Base-by-base conservation (phyloP, 108 stramenopile species). In the Fistulifera pelliculosa region DNA sequence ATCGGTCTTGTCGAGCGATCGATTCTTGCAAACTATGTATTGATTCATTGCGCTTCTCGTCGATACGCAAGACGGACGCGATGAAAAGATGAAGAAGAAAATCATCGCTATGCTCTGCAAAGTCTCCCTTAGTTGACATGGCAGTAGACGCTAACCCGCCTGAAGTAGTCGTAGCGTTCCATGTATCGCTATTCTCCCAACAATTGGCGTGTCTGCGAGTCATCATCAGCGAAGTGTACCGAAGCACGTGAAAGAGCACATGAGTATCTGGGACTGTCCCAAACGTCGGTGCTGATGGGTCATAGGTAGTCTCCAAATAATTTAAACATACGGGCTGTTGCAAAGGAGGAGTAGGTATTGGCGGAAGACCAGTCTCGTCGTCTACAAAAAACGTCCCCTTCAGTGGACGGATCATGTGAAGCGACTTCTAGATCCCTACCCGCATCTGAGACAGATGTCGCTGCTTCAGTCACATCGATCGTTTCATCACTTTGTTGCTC, bases 211-310 rank as follows among this genome's bases (percentile, higher is more conserved):
- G 22, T 26, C 50, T 6, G 22, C 50, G 50, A 12, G 40, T 44
- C 61, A 69, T 52, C 47, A 85, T 69, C 0, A 59, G 41, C n/a
- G 69, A 39, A 47, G 73, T 50, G 45, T 66, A 56, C 22, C 51
- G 45, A 1, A 84, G 54, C 51, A 88, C 61, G 41, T 81, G 83
- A 13, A 82, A 48, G 41, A 89, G 43, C 23, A 79, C 83, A 61
- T 69, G 54, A 10, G 81, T 59, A n/a, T 80, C 57, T 26, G 87
- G 87, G 25, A 89, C 27, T 17, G 74, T 61, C 27, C 81, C 83
- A 70, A 85, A 89, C 13, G 41, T 56, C 16, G 69, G 63, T 17
- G 31, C 31, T 6, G 31, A 35, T 3, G 31, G 31, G 31, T 35
- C 31, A 35, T 6, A 35, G 3, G 31, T 8, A 8, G 3, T 35